Evolutionary conservation across 2,329 filamentous ascomycete genomes (phyloP).

Genomic region (Aspergillus pseudonomiae): DNA sequence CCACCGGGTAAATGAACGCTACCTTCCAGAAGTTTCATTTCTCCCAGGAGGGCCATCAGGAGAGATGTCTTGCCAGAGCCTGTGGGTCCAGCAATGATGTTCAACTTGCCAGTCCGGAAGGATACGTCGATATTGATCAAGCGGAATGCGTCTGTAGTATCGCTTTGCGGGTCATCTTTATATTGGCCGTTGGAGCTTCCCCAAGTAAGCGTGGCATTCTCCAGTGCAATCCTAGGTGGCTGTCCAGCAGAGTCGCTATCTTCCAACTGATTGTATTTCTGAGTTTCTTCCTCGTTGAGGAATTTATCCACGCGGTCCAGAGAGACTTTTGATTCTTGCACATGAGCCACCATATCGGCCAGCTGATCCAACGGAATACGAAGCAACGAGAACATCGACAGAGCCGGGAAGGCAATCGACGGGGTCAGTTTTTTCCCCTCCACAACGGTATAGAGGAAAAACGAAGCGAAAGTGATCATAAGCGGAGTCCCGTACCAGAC

Average conservation of each 20-base stretch:
- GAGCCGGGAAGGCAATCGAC: conserved; percentile 91
- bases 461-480: conserved; percentile 94
- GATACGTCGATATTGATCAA: conserved; percentile 81
- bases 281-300: conserved; percentile 88
- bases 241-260: conserved; percentile 71
- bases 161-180: conserved; percentile 61
- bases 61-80: conserved; percentile 95
- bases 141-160: conserved; percentile 74
- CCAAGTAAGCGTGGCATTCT: conserved; percentile 86
- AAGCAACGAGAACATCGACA: conserved; percentile 93
- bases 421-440: conserved; percentile 88
- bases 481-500: conserved; percentile 97
- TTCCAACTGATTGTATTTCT: conserved; percentile 86
- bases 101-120: conserved; percentile 84
- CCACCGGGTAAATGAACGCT: conserved; percentile 84
- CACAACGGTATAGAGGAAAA: conserved; percentile 86
- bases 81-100: conserved; percentile 89
- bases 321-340: conserved; percentile 96
- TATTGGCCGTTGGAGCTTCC: conserved; percentile 60
- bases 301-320: conserved; percentile 97
- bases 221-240: conserved; percentile 78
- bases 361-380: conserved; percentile 92
- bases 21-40: conserved; percentile 87
- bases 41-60: conserved; percentile 91
- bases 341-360: conserved; percentile 97